A percentile compares a stretch with the other conserved stretches of the same genome.
Conservation (phyloP, 1,284 basidiomycete species). For the Tilletiopsis washingtonensis region DNA sequence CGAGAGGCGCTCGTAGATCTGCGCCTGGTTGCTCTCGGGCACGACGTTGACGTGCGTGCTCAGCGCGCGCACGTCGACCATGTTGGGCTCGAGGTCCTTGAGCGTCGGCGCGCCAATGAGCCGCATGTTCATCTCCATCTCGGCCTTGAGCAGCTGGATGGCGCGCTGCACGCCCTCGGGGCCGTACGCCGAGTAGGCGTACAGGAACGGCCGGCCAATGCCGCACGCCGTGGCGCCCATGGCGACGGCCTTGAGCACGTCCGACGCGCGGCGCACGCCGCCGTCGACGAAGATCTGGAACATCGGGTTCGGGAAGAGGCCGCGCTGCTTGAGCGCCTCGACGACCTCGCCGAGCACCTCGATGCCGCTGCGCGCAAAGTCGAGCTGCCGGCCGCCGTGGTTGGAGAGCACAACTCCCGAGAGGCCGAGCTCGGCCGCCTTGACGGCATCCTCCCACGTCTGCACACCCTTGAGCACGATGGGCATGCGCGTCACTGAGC, state of each 20-base stretch:
- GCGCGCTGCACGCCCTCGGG: slow-evolving; percentile 8
- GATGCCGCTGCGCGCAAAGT: slow-evolving; percentile 81
- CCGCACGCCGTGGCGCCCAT: slow-evolving; percentile 74
- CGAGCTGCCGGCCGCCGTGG: slow-evolving; percentile 77
- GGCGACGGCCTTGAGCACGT: slow-evolving; percentile 85
- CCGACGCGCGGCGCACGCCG: slow-evolving; percentile 67
- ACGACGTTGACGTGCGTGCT: slow-evolving; percentile 43
- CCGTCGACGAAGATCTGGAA: slow-evolving; percentile 89
- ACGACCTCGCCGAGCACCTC: slow-evolving; percentile 85
- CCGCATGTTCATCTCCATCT: slow-evolving; percentile 54
- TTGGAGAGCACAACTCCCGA: slow-evolving; percentile 65
- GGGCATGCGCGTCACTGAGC: slow-evolving; percentile 71
- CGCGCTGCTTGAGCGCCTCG: slow-evolving; percentile 59
- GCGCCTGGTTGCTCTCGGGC: slow-evolving; percentile 19
- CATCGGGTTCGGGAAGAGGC: slow-evolving; percentile 56
- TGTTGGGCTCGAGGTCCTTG: slow-evolving; percentile 67
- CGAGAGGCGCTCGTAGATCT: slow-evolving; percentile 31
- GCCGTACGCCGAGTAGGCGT: slow-evolving; percentile 13
- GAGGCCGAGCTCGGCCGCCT: slow-evolving; percentile 73
- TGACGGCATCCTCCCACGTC: slow-evolving; percentile 54
- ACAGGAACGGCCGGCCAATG: slow-evolving; percentile 51
- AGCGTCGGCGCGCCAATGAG: slow-evolving; percentile 73
- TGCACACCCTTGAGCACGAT: slow-evolving; percentile 64
- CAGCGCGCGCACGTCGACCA: slow-evolving; percentile 76
- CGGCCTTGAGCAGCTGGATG: slow-evolving; percentile 54